phyloP scores from a whole-genome alignment of 768 basidiomycete genomes.

The Kwoniella botswanensis region DNA sequence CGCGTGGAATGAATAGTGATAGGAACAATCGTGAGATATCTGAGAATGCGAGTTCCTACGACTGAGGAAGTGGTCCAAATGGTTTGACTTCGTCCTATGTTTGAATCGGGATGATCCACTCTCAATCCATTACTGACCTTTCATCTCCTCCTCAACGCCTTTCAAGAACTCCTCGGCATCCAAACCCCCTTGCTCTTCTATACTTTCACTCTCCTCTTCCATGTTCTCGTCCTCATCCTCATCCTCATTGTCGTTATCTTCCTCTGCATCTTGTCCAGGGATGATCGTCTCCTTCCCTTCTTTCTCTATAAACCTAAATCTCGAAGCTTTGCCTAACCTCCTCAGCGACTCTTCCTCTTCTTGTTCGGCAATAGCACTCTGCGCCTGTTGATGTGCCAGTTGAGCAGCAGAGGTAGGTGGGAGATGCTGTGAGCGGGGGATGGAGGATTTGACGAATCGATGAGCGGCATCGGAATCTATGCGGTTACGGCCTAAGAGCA shows the following conservation, averaged over 20 bases:
- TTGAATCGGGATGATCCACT: too few relatives aligned
- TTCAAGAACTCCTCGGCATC: constrained; percentile 19
- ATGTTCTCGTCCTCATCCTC: constrained; percentile 14
- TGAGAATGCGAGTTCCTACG: neutral
- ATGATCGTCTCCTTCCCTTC: constrained; percentile 20
- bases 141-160: constrained; percentile 23
- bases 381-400: constrained; percentile 19
- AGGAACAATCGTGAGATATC: neutral
- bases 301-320: constrained; percentile 39
- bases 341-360: constrained; percentile 19
- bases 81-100: too few relatives aligned
- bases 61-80: too few relatives aligned
- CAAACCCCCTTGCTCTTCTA: constrained; percentile 5
- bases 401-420: constrained; percentile 25
- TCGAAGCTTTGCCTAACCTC: constrained; percentile 19
- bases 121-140: neutral
- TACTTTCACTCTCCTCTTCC: constrained; percentile 16
- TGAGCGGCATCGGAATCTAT: constrained; percentile 48
- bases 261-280: constrained; percentile 13
- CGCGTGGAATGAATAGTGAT: neutral
- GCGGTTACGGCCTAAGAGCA: constrained; percentile 22
- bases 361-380: constrained; percentile 21
- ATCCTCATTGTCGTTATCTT: neutral
- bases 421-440: constrained; percentile 46
- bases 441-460: constrained; percentile 47